phyloP scores from a whole-genome alignment of 805 yeast genomes.

The Ogataea dorogensis region DNA sequence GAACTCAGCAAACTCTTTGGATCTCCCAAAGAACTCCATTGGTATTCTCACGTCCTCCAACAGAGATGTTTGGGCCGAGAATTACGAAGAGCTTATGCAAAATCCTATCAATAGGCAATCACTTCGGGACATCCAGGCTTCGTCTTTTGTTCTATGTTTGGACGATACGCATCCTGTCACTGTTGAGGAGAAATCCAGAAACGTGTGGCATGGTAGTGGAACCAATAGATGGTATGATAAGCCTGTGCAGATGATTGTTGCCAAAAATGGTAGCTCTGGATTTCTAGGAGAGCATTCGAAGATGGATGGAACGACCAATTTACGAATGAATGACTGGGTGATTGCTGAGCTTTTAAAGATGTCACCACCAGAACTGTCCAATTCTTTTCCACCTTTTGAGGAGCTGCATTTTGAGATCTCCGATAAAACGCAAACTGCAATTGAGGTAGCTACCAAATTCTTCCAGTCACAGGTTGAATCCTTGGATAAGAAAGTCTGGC shows the following conservation, averaged over 20 bases:
- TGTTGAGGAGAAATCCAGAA: slow-evolving; percentile 77
- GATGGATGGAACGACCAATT: slow-evolving; percentile 98
- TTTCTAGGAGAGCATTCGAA: slow-evolving; percentile 95
- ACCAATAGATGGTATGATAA: slow-evolving; percentile 88
- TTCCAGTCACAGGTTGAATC: slow-evolving; percentile 54
- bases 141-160: slow-evolving; percentile 78
- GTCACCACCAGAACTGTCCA: slow-evolving; percentile 17
- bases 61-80: slow-evolving; percentile 75
- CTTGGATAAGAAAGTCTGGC: slow-evolving; percentile 77
- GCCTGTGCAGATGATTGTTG: slow-evolving; percentile 79
- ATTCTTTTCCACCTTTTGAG: slow-evolving; percentile 9
- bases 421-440: slow-evolving; percentile 48
- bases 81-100: slow-evolving; percentile 54
- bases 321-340: slow-evolving; percentile 78
- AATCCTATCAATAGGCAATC: slow-evolving; percentile 63
- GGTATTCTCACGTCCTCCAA: slow-evolving; percentile 83
- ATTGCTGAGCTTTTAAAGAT: slow-evolving; percentile 52
- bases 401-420: slow-evolving; percentile 58
- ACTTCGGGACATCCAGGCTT: slow-evolving; percentile 65
- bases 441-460: slow-evolving; percentile 52
- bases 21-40: slow-evolving; percentile 50
- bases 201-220: slow-evolving; percentile 96
- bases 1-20: slow-evolving; percentile 31
- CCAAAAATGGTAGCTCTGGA: slow-evolving; percentile 84
- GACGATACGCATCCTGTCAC: slow-evolving; percentile 74